Base-by-base conservation (phyloP, 2,329 filamentous ascomycete genomes). In the Colletotrichum simmondsii region DNA sequence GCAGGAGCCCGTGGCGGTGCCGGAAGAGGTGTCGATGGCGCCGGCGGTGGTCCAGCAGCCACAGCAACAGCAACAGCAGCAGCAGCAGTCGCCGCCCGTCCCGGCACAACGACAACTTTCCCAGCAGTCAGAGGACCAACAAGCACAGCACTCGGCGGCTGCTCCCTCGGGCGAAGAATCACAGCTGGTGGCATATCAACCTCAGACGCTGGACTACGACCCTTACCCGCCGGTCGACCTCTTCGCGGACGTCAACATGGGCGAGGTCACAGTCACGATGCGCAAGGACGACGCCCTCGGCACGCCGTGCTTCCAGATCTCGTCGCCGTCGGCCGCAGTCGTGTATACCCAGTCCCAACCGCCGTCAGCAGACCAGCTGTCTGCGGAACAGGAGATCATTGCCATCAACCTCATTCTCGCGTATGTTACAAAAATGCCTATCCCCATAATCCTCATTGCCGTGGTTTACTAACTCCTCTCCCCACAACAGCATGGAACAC, bases 341-440 rank as follows among this genome's bases (percentile, higher is more conserved):
- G 74, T 67, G 46, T 76, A 37, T 19, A 8, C 71, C 8, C 76
- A 26, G 32, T 59, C 19, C 68, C 72, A 5, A 76, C 76, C 65
- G 76, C 78, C 10, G 67, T 72, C 7, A 37, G 64, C 49, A 68
- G 77, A 77, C 14, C 79, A 78, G 59, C 78, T 83, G 71, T 82
- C 80, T 5, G 77, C 79, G 1, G 78, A 79, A 4, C 82, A 88
- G 75, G 86, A 85, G 37, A 83, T 86, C 54, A 79, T 81, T 56
- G 86, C 83, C 22, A 83, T 89, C 74, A 89, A 89, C 78, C 88
- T 89, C 65, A 87, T 89, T 69, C 80, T 89, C 26, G 84, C 85
- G 87, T 89, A 81, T 75, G 86, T 78, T n/a, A n/a, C n/a, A n/a
- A n/a, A n/a, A n/a, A n/a, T n/a, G n/a, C n/a, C n/a, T n/a, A n/a